phyloP scores from a whole-genome alignment of 2,329 filamentous ascomycete species.

The Trichoderma citrinoviride region DNA sequence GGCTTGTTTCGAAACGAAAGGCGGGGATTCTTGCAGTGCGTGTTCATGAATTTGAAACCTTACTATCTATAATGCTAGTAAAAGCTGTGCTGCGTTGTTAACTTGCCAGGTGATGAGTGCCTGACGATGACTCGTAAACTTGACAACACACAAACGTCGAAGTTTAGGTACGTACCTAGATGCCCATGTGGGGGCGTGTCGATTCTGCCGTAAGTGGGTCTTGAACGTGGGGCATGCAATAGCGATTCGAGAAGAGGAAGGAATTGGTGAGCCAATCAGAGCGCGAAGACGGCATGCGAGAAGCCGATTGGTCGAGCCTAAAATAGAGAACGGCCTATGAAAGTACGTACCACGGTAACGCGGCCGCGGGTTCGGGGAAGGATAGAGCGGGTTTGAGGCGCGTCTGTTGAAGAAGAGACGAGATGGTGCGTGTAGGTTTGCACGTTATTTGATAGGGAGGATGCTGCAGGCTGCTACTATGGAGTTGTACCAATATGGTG shows the following conservation, averaged over 20 bases:
- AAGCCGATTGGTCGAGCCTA: conserved; percentile 17
- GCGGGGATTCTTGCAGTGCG: neutral
- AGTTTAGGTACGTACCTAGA: neutral
- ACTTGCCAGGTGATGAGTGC: no score
- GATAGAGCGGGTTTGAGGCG: neutral
- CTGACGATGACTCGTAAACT: neutral
- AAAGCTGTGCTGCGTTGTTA: no score
- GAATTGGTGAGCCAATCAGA: neutral
- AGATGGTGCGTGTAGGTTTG: no score
- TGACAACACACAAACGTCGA: neutral
- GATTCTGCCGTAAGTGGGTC: no score
- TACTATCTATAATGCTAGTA: no score
- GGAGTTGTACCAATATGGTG: neutral
- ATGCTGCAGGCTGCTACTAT: no score
- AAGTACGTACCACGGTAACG: no score
- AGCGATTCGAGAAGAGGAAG: neutral
- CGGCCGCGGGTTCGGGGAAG: neutral
- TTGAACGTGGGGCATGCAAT: neutral
- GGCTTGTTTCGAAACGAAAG: conserved; percentile 12
- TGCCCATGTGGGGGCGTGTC: neutral
- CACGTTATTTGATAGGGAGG: no score
- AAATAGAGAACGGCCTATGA: no score
- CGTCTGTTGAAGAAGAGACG: neutral
- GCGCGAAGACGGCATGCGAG: neutral
- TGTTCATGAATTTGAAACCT: neutral